These are phyloP conservation scores for Brassica nigra DNA, from an alignment of 345 rosid genomes.

Conservation along the genomic window DNA sequence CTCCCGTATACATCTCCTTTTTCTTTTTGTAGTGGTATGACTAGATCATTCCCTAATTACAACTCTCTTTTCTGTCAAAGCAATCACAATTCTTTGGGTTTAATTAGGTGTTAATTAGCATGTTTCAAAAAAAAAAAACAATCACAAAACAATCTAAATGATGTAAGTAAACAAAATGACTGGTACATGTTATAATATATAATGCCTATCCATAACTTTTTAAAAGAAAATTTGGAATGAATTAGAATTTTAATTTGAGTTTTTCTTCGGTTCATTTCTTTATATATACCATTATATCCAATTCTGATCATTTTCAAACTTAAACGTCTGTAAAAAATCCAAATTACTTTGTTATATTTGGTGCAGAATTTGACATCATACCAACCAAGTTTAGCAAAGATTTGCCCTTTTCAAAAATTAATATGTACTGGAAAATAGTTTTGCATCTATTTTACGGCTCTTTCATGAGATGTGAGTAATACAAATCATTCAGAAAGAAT, in stretches of 20 bases:
- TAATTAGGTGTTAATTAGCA: not conserved
- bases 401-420: no score
- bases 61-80: not conserved
- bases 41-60: not conserved
- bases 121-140: no score
- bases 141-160: not conserved
- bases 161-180: not conserved
- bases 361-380: not conserved
- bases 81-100: not conserved
- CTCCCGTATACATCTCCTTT: not conserved
- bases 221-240: not conserved
- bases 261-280: not conserved
- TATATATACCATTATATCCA: not conserved
- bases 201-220: no score
- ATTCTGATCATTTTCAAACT: not conserved
- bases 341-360: not conserved
- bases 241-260: not conserved
- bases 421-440: no score
- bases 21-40: not conserved
- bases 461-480: no score
- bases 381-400: no score
- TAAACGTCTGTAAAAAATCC: not conserved
- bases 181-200: not conserved
- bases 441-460: no score
- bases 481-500: no score